Percentiles rank a stretch among this genome's conserved stretches.
Conservation (phyloP, 169 alveolate genomes). For the Perkinsus chesapeaki region DNA sequence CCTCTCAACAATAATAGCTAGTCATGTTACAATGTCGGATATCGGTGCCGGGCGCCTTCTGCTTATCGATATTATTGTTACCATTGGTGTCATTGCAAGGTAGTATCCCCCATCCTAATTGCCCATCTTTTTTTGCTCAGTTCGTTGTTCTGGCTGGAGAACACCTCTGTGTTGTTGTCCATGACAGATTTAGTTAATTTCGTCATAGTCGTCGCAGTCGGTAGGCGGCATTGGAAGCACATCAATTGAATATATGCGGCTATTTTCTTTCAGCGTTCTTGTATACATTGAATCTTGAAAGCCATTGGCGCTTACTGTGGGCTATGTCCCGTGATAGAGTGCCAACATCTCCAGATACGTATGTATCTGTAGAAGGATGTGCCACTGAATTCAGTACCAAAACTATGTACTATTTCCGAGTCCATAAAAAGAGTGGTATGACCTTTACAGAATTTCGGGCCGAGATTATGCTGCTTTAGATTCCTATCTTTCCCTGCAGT, state of each 20-base stretch:
- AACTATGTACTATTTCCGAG: slow-evolving; percentile 2
- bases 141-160: neutral
- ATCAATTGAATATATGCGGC: neutral
- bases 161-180: neutral
- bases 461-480: neutral
- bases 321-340: neutral
- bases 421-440: neutral
- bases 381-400: neutral
- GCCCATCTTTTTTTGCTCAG: no score
- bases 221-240: neutral
- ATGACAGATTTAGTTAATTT: neutral
- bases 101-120: no score
- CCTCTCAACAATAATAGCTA: neutral
- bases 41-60: neutral
- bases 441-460: neutral
- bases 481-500: neutral
- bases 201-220: neutral
- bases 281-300: neutral
- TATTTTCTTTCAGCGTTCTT: neutral
- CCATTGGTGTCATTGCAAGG: neutral
- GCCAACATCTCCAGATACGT: neutral
- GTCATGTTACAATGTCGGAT: neutral
- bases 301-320: neutral
- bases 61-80: neutral
- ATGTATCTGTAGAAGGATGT: neutral